A percentile compares a stretch with the other conserved stretches of the same genome.
These are phyloP conservation scores for Sugiyamaella valdiviana DNA, from an alignment of 805 yeast genomes.

Conservation along the genomic window DNA sequence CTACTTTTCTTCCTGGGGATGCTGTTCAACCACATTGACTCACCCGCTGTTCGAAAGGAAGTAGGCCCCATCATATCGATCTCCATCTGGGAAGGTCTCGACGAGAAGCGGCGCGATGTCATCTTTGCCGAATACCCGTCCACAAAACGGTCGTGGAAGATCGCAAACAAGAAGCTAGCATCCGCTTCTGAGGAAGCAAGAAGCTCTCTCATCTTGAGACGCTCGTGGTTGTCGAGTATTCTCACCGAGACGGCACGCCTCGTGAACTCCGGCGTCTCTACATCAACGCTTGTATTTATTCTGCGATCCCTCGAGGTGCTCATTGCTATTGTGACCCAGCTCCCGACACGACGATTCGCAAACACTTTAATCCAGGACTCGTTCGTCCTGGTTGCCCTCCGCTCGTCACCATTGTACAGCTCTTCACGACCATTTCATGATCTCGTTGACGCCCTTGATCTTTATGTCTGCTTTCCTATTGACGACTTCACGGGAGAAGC, in stretches of 20 bases:
- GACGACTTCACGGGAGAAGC: slow-evolving; percentile 38
- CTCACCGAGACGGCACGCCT: not conserved
- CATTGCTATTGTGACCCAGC: slow-evolving; percentile 32
- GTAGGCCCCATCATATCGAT: slow-evolving; percentile 33
- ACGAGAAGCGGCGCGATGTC: slow-evolving; percentile 14
- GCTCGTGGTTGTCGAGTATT: not conserved
- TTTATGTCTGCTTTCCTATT: slow-evolving; percentile 35
- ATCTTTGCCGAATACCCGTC: slow-evolving; percentile 20
- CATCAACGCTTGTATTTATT: not conserved
- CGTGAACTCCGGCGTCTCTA: not conserved
- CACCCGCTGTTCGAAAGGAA: slow-evolving; percentile 20
- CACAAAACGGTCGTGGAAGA: slow-evolving; percentile 24
- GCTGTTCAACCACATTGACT: slow-evolving; percentile 24
- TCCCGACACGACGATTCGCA: slow-evolving; percentile 38
- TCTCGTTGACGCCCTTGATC: slow-evolving; percentile 20
- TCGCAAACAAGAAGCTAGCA: slow-evolving; percentile 17
- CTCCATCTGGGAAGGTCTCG: slow-evolving; percentile 31
- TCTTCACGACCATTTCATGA: not conserved
- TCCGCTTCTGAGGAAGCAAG: not conserved
- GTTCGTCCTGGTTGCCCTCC: slow-evolving; percentile 19
- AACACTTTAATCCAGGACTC: slow-evolving; percentile 30
- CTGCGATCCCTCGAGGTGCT: slow-evolving; percentile 26
- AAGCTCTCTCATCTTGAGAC: not conserved
- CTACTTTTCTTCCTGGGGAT: slow-evolving; percentile 25
- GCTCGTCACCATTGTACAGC: not conserved